phyloP scores from a whole-genome alignment of 2,329 filamentous ascomycete genomes.

The Fusarium cyanostomum region DNA sequence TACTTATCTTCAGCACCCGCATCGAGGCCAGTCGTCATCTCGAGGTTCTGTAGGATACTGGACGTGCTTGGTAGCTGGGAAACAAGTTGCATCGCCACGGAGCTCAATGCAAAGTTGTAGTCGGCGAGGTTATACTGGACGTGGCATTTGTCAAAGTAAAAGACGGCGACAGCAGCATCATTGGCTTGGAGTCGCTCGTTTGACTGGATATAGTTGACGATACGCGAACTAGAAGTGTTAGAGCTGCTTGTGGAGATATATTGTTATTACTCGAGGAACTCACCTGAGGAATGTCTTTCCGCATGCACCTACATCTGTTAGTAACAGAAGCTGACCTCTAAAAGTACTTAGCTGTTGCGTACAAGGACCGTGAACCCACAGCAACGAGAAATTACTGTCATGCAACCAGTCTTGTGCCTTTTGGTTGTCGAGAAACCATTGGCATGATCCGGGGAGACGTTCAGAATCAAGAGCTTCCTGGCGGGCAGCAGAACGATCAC shows the following conservation, averaged over 20 bases:
- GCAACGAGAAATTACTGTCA: rapidly evolving
- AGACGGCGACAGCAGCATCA: background rate
- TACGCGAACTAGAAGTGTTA: background rate
- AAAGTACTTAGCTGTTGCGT: rapidly evolving
- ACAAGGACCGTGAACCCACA: conserved; percentile 17
- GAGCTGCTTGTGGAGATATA: rapidly evolving
- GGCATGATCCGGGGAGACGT: background rate
- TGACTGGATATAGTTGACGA: background rate
- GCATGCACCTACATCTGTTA: background rate
- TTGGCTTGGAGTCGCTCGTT: rapidly evolving
- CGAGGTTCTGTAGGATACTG: background rate
- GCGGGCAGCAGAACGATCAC: background rate
- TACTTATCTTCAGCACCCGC: background rate
- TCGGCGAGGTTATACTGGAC: background rate
- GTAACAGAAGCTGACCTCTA: rapidly evolving
- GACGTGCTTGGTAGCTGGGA: background rate
- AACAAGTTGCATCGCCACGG: background rate
- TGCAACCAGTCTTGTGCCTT: background rate
- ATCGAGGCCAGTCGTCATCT: no score
- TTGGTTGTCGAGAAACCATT: conserved; percentile 1
- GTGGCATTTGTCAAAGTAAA: background rate
- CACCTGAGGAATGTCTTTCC: conserved; percentile 12
- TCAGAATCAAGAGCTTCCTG: background rate
- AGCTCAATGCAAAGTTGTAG: background rate
- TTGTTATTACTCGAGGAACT: background rate